Evolutionary conservation across 768 basidiomycete species (phyloP), one percentile per base, ranked within the genome.

Genomic region (Collybia nuda): DNA sequence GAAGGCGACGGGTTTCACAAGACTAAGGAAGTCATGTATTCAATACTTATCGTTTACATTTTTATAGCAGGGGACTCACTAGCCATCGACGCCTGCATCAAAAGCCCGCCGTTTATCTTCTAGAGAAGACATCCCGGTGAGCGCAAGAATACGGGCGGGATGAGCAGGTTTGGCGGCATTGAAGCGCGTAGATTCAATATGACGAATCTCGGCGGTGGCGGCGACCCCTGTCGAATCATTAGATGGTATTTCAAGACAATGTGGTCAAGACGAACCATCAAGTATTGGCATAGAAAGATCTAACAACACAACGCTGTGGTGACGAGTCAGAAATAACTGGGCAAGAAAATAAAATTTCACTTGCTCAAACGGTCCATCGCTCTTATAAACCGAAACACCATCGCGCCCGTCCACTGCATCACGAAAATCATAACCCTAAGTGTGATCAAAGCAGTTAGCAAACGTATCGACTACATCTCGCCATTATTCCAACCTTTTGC

Each of bases 1-100:
- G 72, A 98, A 90, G n/a, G 90, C 90, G 17, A 98, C 93, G 9
- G 95, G 95, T 67, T 98, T 98, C 50, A 97, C 91, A 17, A 96
- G 79, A 61, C 93, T 95, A 54, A 0, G 54, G 7, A 58, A n/a
- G n/a, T n/a, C n/a, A n/a, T n/a, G n/a, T n/a, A n/a, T n/a, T n/a
- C n/a, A n/a, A n/a, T n/a, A n/a, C n/a, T n/a, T n/a, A 47, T 39
- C 21, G 32, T 24, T 35, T 48, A 44, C 18, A 38, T 40, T 22
- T 42, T 32, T 29, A 22, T 23, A 11, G 24, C 17, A 19, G 14
- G 40, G 6, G n/a, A 84, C 91, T 56, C 62, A 95, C 93, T 96
- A 96, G 71, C 95, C 94, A 56, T 97, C 91, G 44, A 98, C 93
- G 0, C 95, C 95, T 45, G 90, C 90, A 40, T 90, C 86, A 55